Conservation (phyloP, 2,329 filamentous ascomycete species). For the Pseudogymnoascus pannorum region DNA sequence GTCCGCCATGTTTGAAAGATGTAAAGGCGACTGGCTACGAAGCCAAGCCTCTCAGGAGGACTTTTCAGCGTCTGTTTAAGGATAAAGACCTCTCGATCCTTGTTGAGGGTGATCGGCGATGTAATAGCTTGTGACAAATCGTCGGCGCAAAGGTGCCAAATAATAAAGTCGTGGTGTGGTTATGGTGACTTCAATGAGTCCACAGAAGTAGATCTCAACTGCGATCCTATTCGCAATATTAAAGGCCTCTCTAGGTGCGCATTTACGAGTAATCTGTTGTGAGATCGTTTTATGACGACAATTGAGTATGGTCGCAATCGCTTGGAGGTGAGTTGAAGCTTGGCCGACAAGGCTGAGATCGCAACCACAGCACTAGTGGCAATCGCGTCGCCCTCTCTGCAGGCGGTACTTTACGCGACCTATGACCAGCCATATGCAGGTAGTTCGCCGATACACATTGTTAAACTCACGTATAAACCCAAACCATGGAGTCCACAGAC, state of each 20-base stretch:
- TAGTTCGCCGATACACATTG: neutral
- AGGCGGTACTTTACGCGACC: slow-evolving; percentile 5
- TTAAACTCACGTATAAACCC: neutral
- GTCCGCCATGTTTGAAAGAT: slow-evolving; percentile 19
- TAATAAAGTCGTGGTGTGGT: neutral
- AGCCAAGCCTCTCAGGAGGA: neutral
- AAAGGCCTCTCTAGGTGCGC: neutral
- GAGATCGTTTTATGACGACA: neutral
- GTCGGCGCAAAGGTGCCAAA: neutral
- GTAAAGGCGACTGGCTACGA: neutral
- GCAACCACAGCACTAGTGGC: slow-evolving; percentile 2
- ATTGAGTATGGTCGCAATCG: neutral
- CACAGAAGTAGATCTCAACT: neutral
- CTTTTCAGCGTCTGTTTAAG: neutral
- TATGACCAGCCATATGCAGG: neutral
- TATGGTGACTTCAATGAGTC: neutral
- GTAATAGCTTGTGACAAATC: neutral
- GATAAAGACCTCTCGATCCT: neutral
- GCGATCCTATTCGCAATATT: neutral
- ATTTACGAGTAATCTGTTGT: neutral
- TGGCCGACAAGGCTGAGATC: slow-evolving; percentile 8
- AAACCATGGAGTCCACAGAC: neutral
- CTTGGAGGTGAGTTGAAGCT: slow-evolving; percentile 4
- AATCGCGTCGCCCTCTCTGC: neutral
- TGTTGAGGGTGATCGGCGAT: neutral